Percentiles rank a stretch among this genome's conserved stretches.
Evolutionary conservation across 176 grass and related monocot species (phyloP).

Genomic region (Oryza australiensis): DNA sequence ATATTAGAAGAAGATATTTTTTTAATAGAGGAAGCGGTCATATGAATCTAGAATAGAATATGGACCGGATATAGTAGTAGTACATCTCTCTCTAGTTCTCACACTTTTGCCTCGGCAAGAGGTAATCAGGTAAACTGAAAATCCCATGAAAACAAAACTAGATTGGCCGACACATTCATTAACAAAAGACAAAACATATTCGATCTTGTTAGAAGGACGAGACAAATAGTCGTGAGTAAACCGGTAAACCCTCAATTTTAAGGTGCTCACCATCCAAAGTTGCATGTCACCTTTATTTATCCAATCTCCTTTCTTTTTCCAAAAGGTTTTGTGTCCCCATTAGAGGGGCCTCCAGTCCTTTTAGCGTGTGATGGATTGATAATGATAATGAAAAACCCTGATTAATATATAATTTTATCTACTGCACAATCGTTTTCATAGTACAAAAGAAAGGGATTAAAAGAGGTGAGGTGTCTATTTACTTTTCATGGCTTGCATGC

Average conservation of each 20-base stretch:
- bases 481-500: conserved; percentile 40
- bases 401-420: neutral
- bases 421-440: neutral
- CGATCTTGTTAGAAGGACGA: neutral
- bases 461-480: conserved; percentile 22
- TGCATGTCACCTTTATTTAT: conserved; percentile 1
- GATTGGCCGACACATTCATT: conserved; percentile 14
- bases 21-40: too few species aligned
- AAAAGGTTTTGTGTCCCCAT: conserved; percentile 13
- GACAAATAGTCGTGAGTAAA: neutral
- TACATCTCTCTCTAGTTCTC: neutral
- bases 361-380: conserved; percentile 8
- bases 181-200: neutral
- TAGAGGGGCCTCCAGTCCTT: conserved; percentile 18
- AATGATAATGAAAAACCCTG: neutral
- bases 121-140: neutral
- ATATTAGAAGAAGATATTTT: too few species aligned
- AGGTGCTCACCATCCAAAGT: conserved; percentile 27
- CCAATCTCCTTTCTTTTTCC: neutral
- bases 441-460: neutral
- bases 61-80: too few species aligned
- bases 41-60: too few species aligned
- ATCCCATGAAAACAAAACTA: neutral
- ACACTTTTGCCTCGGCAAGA: neutral
- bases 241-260: conserved; percentile 35